Conservation (phyloP, 768 basidiomycete genomes). For the Kwoniella europaea region DNA sequence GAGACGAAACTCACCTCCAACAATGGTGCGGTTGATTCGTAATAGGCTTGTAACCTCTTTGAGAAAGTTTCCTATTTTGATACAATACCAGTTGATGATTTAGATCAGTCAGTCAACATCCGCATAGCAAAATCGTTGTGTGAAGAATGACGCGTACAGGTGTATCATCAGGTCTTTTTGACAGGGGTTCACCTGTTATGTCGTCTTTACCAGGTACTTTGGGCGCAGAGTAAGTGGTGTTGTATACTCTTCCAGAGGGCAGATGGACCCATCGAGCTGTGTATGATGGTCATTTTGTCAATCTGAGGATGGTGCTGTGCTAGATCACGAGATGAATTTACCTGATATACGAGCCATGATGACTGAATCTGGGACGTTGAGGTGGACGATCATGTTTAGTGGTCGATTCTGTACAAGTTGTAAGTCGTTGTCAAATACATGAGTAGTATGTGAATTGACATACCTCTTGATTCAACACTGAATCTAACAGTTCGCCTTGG, state of each 20-base stretch:
- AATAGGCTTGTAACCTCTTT: slow-evolving; percentile 56
- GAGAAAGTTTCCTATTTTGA: slow-evolving; percentile 54
- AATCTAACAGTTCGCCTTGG: slow-evolving; percentile 57
- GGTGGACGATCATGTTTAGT: slow-evolving; percentile 59
- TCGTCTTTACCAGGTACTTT: slow-evolving; percentile 56
- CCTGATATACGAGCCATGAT: slow-evolving; percentile 58
- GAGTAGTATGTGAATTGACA: background rate
- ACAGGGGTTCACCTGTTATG: slow-evolving; percentile 57
- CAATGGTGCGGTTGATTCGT: slow-evolving; percentile 57
- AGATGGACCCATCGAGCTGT: slow-evolving; percentile 59
- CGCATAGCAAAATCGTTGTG: background rate
- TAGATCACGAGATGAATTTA: slow-evolving; percentile 18
- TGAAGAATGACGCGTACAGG: slow-evolving; percentile 42
- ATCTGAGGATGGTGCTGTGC: too few species aligned
- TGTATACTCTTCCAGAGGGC: slow-evolving; percentile 58
- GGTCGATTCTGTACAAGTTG: slow-evolving; percentile 49
- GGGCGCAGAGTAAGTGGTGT: slow-evolving; percentile 56
- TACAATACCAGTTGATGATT: background rate
- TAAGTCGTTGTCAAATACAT: background rate
- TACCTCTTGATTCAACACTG: slow-evolving; percentile 50
- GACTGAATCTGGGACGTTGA: slow-evolving; percentile 57
- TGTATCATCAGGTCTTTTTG: slow-evolving; percentile 58
- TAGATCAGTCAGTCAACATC: background rate
- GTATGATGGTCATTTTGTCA: background rate
- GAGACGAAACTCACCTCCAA: slow-evolving; percentile 44